Conservation (phyloP, 2,329 filamentous ascomycete species). For the Fusarium albosuccineum region DNA sequence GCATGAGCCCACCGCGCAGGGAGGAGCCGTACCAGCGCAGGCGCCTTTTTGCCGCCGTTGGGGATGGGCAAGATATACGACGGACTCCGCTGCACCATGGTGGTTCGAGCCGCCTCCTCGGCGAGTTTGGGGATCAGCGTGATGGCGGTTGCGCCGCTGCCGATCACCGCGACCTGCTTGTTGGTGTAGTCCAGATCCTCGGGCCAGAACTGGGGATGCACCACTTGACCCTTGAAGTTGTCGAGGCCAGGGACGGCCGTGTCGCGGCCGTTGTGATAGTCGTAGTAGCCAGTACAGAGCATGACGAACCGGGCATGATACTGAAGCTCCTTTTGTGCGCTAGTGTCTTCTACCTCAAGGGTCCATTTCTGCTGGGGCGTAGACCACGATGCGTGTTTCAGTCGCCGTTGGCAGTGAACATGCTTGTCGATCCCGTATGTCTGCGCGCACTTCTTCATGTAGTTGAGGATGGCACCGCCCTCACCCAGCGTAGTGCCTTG, state of each 20-base stretch:
- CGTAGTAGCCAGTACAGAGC: constrained; percentile 70
- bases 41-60: constrained; percentile 56
- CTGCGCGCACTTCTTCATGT: neutral
- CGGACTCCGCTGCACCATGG: constrained; percentile 77
- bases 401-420: neutral
- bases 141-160: constrained; percentile 75
- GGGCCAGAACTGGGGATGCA: constrained; percentile 82
- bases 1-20: neutral
- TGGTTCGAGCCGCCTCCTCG: constrained; percentile 69
- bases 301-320: neutral
- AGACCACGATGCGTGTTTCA: neutral
- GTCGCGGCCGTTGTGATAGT: constrained; percentile 70
- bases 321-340: neutral
- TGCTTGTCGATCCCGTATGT: neutral
- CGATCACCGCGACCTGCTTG: constrained; percentile 75
- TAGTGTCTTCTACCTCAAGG: neutral
- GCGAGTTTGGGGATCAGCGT: constrained; percentile 73
- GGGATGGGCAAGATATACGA: constrained; percentile 68
- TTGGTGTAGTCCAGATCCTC: constrained; percentile 71
- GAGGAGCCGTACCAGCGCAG: neutral
- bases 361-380: neutral
- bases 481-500: constrained; percentile 63
- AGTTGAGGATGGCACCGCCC: constrained; percentile 45
- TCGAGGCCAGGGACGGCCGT: constrained; percentile 58
- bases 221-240: constrained; percentile 54